These are phyloP conservation scores for Cairneyella variabilis DNA, from an alignment of 495 filamentous ascomycete genomes.

Conservation along the genomic window DNA sequence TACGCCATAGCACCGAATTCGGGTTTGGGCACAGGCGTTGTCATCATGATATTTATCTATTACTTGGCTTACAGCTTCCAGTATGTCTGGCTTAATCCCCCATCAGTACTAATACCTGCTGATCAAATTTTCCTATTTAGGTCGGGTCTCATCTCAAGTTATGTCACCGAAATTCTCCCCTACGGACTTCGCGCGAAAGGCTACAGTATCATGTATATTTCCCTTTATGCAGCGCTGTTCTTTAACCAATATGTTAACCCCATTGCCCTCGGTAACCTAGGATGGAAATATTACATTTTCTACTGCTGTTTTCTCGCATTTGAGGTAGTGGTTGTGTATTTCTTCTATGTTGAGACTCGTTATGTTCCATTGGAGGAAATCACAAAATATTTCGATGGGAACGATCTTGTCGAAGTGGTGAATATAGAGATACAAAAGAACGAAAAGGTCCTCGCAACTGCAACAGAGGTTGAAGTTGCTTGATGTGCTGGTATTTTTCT, in stretches of 20 bases:
- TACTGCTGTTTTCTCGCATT: conserved; percentile 38
- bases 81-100: conserved; percentile 24
- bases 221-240: conserved; percentile 35
- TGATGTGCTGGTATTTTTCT: too few relatives aligned
- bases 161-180: conserved; percentile 41
- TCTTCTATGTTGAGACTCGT: conserved; percentile 35
- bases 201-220: conserved; percentile 40
- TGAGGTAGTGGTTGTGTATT: conserved; percentile 42
- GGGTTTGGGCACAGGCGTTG: conserved; percentile 21
- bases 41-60: conserved; percentile 33
- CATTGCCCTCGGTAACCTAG: conserved; percentile 41
- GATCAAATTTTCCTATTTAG: too few relatives aligned
- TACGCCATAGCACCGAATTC: not conserved
- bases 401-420: too few relatives aligned
- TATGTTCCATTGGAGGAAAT: conserved; percentile 25
- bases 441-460: too few relatives aligned
- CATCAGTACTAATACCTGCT: too few relatives aligned
- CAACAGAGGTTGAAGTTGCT: too few relatives aligned
- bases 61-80: conserved; percentile 25
- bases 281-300: conserved; percentile 45
- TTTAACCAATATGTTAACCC: conserved; percentile 51
- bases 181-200: conserved; percentile 37
- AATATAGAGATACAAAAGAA: too few relatives aligned
- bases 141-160: conserved; percentile 30
- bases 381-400: conserved; percentile 22